A percentile compares a stretch with the other conserved stretches of the same genome.
Evolutionary conservation across 2,329 filamentous ascomycete genomes (phyloP).

Genomic region (Sporothrix inflata): DNA sequence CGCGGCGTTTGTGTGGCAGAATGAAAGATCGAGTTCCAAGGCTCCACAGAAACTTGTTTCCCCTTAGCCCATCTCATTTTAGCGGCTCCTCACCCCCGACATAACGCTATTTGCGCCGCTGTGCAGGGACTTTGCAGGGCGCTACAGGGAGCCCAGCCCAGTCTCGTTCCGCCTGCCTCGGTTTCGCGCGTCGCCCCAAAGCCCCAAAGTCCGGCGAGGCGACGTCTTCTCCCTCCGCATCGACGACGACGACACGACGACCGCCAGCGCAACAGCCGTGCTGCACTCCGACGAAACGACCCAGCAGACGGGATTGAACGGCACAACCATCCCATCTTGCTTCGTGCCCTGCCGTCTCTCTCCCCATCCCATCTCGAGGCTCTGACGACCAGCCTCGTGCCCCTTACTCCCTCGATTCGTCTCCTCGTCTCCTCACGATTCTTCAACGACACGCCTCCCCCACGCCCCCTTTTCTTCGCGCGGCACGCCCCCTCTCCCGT

Average conservation of each 20-base stretch:
- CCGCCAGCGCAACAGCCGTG: background rate
- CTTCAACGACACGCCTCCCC: background rate
- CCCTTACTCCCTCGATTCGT: background rate
- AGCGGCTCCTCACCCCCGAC: background rate
- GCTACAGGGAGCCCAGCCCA: background rate
- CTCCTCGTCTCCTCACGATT: background rate
- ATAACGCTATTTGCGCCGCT: background rate
- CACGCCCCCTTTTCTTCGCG: background rate
- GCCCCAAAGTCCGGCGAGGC: background rate
- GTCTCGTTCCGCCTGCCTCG: background rate
- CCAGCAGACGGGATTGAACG: background rate
- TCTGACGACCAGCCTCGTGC: background rate
- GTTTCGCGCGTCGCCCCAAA: constrained; percentile 14
- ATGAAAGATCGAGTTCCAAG: constrained; percentile 3
- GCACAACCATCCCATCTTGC: background rate
- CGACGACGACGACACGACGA: background rate
- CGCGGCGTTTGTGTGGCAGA: too few species aligned
- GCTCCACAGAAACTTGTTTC: constrained; percentile 7
- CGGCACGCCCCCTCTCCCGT: background rate
- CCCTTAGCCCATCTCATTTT: constrained; percentile 13
- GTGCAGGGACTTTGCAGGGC: constrained; percentile 13
- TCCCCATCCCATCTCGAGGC: background rate
- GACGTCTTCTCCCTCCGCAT: background rate
- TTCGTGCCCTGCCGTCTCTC: background rate
- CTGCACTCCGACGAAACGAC: background rate